phyloP scores from a whole-genome alignment of 768 basidiomycete species.

The Amanita fuliginea region DNA sequence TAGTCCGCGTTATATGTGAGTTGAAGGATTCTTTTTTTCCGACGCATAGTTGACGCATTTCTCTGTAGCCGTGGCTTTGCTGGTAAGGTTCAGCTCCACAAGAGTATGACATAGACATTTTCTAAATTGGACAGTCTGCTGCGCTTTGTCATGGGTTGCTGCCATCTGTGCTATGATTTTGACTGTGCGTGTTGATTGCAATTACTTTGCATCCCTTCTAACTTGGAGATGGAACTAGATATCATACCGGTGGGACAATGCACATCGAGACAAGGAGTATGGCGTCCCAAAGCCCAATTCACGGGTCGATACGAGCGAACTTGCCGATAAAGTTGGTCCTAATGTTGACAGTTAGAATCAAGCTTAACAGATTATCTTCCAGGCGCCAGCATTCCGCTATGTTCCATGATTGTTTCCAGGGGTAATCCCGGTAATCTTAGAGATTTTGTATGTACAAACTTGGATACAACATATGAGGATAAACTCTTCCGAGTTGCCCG shows the following conservation, averaged over 20 bases:
- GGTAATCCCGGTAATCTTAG: too few relatives aligned
- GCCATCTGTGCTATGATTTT: constrained; percentile 40
- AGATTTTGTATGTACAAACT: background rate
- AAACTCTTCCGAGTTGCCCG: too few relatives aligned
- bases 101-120: background rate
- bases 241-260: constrained; percentile 56
- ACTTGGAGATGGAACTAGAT: constrained; percentile 23
- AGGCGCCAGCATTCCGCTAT: constrained; percentile 59
- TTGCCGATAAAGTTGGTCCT: constrained; percentile 51
- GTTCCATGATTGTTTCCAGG: background rate
- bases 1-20: constrained; percentile 57
- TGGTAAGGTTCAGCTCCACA: constrained; percentile 19
- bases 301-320: constrained; percentile 48
- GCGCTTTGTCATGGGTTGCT: constrained; percentile 45
- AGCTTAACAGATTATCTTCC: background rate
- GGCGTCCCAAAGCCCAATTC: constrained; percentile 37
- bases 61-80: constrained; percentile 45
- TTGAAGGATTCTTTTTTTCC: background rate
- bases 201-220: background rate
- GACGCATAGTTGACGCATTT: background rate
- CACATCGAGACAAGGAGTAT: constrained; percentile 37
- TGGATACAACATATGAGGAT: background rate
- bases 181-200: constrained; percentile 23
- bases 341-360: background rate
- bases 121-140: constrained; percentile 27